Base-by-base conservation (phyloP, 306 rosid species). In the Trifolium pratense region DNA sequence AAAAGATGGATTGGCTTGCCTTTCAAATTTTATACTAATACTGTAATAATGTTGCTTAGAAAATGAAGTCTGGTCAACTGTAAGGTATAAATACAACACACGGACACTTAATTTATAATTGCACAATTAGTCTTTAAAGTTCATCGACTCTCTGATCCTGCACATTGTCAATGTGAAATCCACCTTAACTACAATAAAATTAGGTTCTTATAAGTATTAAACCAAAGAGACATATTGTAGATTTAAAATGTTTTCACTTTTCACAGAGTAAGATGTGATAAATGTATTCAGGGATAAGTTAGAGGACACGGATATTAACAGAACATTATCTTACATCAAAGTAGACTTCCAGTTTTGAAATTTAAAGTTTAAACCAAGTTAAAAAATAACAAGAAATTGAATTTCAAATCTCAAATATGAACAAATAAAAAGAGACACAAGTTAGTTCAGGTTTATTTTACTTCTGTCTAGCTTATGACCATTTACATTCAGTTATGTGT, bases 251-350 rank as follows among this genome's bases (percentile, higher is more conserved):
- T 16, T 40, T 66, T 21, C 37, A 42, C 71, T 13, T 66, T 66
- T 66, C 71, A 13, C 9, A 23, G 14, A 42, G 20, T 21, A 66
- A 14, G 20, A 8, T 12, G 20, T 66, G 29, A 40, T 42, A 65
- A 39, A 37, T 17, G 32, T 39, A 39, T 12, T 61, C 9, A 64
- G 51, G 49, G 51, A 17, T 64, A 18, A 20, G 52, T 64, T 20
- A 39, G 32, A 39, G 32, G 5, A 10, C 49, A 63, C 10, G 49
- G 4, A 17, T 63, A 55, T 43, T 2, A 56, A 55, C 25, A 15
- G 10, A 76, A 26, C 36, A 43, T 26, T n/a, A 66, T 56, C 73
- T 75, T 42, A 14, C 17, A 66, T 29, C 17, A 43, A 42, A 39
- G 4, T 62, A 37, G 31, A 55, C 7, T 40, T 49, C 6, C 2